phyloP scores from a whole-genome alignment of 345 rosid genomes.

The Turnera subulata region DNA sequence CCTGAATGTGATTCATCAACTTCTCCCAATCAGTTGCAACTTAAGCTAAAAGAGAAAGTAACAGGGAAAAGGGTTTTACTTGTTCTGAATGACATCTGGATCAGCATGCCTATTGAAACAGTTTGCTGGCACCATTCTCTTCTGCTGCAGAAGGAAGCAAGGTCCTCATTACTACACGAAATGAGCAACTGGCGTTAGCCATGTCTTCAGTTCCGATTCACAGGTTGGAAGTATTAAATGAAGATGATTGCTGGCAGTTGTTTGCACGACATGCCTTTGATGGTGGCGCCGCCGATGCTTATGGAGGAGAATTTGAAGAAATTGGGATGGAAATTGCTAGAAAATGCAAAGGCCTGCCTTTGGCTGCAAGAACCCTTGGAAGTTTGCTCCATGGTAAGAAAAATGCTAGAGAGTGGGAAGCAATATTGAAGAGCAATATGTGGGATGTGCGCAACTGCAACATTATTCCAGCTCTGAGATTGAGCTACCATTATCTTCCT shows the following conservation, averaged over 20 bases:
- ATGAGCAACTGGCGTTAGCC: background rate
- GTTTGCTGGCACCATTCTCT: background rate
- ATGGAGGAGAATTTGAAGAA: background rate
- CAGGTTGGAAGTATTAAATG: background rate
- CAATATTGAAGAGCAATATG: background rate
- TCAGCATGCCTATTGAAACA: background rate
- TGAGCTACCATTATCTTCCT: slow-evolving; percentile 24
- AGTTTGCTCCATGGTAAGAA: background rate
- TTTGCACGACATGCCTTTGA: slow-evolving; percentile 7
- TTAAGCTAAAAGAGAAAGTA: background rate
- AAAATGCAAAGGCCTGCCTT: slow-evolving; percentile 10
- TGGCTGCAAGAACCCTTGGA: slow-evolving; percentile 3
- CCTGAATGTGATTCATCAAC: background rate
- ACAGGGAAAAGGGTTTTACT: background rate
- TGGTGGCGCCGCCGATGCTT: background rate
- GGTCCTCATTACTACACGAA: slow-evolving; percentile 4
- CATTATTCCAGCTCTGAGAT: background rate
- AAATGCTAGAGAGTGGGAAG: background rate
- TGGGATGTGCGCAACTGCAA: background rate
- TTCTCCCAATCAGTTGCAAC: background rate
- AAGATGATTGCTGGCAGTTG: background rate
- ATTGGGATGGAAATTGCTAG: slow-evolving; percentile 3
- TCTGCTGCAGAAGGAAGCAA: slow-evolving; percentile 2
- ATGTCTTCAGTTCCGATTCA: background rate
- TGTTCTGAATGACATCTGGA: too few species aligned